Conservation (phyloP, 306 rosid species). For the Cotoneaster glaucophyllus region DNA sequence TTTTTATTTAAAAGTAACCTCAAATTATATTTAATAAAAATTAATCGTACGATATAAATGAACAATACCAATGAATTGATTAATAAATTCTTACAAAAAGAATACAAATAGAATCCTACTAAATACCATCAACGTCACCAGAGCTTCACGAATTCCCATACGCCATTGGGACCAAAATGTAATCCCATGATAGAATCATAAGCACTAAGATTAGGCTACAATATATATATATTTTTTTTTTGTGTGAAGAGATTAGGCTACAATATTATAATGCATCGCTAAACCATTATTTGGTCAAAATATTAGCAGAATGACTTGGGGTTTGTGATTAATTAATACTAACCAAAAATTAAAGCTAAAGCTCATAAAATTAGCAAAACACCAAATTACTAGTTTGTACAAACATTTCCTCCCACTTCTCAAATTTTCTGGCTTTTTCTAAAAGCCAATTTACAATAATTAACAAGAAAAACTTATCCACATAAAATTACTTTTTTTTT, state of each 20-base stretch:
- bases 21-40: no score
- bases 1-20: no score
- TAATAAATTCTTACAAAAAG: no score
- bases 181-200: neutral
- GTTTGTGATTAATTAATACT: neutral
- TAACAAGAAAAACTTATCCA: neutral
- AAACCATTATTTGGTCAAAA: neutral
- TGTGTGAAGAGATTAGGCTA: neutral
- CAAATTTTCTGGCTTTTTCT: neutral
- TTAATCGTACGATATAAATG: no score
- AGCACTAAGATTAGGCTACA: neutral
- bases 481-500: neutral
- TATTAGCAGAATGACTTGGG: neutral
- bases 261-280: neutral
- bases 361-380: neutral
- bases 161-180: neutral
- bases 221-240: neutral
- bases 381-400: neutral
- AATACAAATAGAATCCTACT: no score
- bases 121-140: neutral
- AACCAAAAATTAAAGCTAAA: neutral
- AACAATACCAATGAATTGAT: no score
- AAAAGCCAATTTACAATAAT: slow-evolving; percentile 28
- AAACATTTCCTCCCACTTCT: neutral
- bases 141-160: slow-evolving; percentile 34